These are phyloP conservation scores for Yamadazyma philogaea DNA, from an alignment of 805 yeast species.

Conservation along the genomic window DNA sequence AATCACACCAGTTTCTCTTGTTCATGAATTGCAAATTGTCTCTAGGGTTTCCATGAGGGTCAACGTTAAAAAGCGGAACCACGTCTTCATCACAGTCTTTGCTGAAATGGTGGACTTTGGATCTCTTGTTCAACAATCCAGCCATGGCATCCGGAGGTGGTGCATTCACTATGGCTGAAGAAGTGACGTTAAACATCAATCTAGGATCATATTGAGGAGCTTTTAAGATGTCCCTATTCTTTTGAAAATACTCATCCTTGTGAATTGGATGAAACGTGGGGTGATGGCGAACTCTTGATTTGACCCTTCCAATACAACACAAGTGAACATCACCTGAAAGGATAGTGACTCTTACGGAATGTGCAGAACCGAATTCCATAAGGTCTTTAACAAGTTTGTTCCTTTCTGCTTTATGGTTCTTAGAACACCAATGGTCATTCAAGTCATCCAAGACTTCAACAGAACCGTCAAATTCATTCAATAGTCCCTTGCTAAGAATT, in stretches of 20 bases:
- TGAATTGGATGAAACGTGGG: slow-evolving; percentile 23
- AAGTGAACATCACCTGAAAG: slow-evolving; percentile 93
- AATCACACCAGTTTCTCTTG: slow-evolving; percentile 70
- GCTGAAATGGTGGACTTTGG: slow-evolving; percentile 66
- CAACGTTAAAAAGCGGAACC: slow-evolving; percentile 63
- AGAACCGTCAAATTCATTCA: slow-evolving; percentile 89
- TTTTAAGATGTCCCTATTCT: slow-evolving; percentile 38
- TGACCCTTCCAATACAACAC: slow-evolving; percentile 77
- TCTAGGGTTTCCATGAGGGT: slow-evolving; percentile 51
- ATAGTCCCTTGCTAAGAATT: slow-evolving; percentile 63
- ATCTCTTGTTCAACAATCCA: slow-evolving; percentile 60
- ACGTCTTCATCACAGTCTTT: slow-evolving; percentile 71
- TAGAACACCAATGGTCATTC: slow-evolving; percentile 96
- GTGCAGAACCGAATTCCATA: slow-evolving; percentile 60
- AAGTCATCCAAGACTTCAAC: slow-evolving; percentile 90
- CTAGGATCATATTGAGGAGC: slow-evolving; percentile 70
- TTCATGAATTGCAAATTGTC: slow-evolving; percentile 55
- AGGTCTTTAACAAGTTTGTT: slow-evolving; percentile 62
- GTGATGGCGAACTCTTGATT: slow-evolving; percentile 45
- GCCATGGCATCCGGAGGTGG: slow-evolving; percentile 94
- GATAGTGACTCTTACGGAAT: slow-evolving; percentile 75
- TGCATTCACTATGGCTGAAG: slow-evolving; percentile 87
- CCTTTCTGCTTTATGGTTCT: slow-evolving; percentile 81
- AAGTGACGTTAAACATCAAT: slow-evolving; percentile 75
- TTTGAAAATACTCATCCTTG: slow-evolving; percentile 24